Percentiles rank a stretch among this genome's conserved stretches.
These are phyloP conservation scores for Coffea humblotiana DNA, from an alignment of 305 asterid species.

Conservation along the genomic window DNA sequence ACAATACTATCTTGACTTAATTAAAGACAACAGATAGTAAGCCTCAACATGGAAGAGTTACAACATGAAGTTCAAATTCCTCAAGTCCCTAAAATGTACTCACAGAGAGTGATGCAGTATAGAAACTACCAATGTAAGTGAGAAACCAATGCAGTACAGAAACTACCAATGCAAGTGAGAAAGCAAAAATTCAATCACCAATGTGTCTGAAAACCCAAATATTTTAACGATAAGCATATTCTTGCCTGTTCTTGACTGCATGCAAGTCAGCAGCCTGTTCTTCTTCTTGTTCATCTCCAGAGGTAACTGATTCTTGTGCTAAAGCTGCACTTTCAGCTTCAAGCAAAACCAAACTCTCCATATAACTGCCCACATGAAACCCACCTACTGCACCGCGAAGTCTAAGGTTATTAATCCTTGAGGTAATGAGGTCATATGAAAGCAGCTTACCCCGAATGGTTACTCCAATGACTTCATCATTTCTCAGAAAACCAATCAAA, in stretches of 20 bases:
- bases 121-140: neutral
- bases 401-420: neutral
- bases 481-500: conserved; percentile 22
- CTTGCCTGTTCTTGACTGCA: conserved; percentile 6
- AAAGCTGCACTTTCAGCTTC: conserved; percentile 8
- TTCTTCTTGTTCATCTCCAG: neutral
- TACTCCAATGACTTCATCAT: conserved; percentile 20
- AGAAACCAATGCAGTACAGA: neutral
- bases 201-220: neutral
- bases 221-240: neutral
- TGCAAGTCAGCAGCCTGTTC: conserved; percentile 1
- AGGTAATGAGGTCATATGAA: conserved; percentile 2
- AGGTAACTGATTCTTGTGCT: neutral
- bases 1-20: neutral
- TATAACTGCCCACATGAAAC: neutral
- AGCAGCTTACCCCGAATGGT: conserved; percentile 1
- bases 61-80: neutral
- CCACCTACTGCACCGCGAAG: conserved; percentile 7
- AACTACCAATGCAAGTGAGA: too few relatives aligned
- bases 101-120: neutral
- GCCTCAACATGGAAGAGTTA: neutral
- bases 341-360: conserved; percentile 20
- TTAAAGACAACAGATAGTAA: neutral
- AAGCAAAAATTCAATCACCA: neutral
- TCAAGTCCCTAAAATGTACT: neutral